Evolutionary conservation across 2,329 filamentous ascomycete species (phyloP), one percentile per base, ranked within the genome.

Genomic region (Colletotrichum ledebouriae): DNA sequence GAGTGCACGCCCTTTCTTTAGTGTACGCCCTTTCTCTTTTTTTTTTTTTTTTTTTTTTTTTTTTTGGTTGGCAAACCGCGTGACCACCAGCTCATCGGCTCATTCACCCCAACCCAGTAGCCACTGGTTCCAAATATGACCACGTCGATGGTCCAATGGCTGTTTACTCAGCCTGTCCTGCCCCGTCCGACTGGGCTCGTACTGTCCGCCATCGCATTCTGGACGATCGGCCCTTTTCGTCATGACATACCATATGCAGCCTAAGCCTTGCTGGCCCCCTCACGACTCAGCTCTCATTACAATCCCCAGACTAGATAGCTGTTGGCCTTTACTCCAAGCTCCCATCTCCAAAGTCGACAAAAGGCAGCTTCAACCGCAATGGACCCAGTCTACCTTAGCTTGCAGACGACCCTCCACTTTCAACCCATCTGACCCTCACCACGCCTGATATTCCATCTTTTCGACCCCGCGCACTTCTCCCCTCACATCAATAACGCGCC

Each of bases 221-320:
- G 41, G 12, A 34, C 49, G 53, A 65, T 60, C 55, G 61, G 65
- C 65, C 55, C 65, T 63, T 65, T 65, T 56, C n/a, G 20, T 44
- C 55, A 60, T 68, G 65, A 65, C 65, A 44, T 68, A 56, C 47
- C 59, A 25, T 10, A 44, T 46, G 60, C 60, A 68, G 39, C 41
- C 12, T 25, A 33, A 20, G 17, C 34, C 59, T 44, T 39, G 47
- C 44, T 39, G 34, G 17, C 37, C 52, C 44, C 25, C 41, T 39
- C 46, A 33, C 44, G n/a, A 33, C 25, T 56, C 55, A n/a, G 17
- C 22, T 59, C 34, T 56, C 34, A 39, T 52, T 50, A 34, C n/a
- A 15, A n/a, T 53, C 39, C 53, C 60, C 33, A 46, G 47, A 39
- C 47, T 57, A 29, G 47, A 39, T 37, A 33, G 33, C 46, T 63